Base-by-base conservation (phyloP, 352 stramenopile species). In the Globisporangium radiosum region DNA sequence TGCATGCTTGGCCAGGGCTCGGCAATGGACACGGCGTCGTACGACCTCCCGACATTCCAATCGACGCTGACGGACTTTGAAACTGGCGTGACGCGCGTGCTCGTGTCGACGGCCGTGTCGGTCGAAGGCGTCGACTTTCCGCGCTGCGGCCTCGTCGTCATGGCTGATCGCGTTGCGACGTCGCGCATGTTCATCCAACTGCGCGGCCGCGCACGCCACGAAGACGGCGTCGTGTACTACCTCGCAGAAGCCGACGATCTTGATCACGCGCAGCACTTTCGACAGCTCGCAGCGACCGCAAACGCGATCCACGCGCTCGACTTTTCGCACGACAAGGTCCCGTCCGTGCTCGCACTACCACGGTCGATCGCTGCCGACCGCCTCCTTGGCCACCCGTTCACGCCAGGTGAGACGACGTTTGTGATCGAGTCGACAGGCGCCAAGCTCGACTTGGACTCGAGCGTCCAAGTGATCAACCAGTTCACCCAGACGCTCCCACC, bases 81-180 rank as follows among this genome's bases (percentile, higher is more conserved):
- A 38, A 66, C 71, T 2, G 79, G 81, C 37, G 60, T 56, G 11
- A 72, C 78, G 48, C 80, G 76, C 7, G 65, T 90, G 25, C 59
- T 94, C 47, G 68, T 94, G 7, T 92, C 85, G 25, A 94, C 85
- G 7, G 77, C 78, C 15, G 85, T 94, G 15, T 92, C 85, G 0
- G 71, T 78, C 36, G 85, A 94, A 62, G 84, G 84, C 7, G 75
- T 94, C 25, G 85, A 94, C 58, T 92, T 94, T 48, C 85, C 85
- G 19, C 69, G 85, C 36, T 94, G 85, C 36, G 71, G 68, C 4
- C 62, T 93, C 50, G 75, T 93, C 51, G 47, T 91, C 44, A 74
- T 90, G 36, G 78, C 76, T 42, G 78, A 86, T 39, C 71, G 71
- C 3, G 68, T 93, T 51, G 66, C 63, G 19, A 78, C 70, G 37